These are phyloP conservation scores for Metarhizium guizhouense DNA, from an alignment of 2,329 filamentous ascomycete species.

Conservation along the genomic window DNA sequence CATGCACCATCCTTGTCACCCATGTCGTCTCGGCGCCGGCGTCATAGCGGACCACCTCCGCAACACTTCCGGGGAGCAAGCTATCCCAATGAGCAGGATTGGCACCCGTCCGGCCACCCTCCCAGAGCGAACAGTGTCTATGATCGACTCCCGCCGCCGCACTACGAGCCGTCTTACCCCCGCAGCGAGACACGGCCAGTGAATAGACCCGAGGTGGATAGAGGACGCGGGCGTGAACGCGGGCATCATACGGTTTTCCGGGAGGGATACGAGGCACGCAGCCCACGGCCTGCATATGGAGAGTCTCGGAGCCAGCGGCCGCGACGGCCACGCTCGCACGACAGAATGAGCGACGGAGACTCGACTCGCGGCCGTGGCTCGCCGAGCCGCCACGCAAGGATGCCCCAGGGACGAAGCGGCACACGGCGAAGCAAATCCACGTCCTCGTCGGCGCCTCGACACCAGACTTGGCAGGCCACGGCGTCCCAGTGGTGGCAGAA, in stretches of 20 bases:
- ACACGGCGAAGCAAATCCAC: not conserved
- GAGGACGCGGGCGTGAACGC: not conserved
- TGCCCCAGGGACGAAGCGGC: not conserved
- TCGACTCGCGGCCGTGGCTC: not conserved
- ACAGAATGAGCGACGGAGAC: not conserved
- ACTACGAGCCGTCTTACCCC: not conserved
- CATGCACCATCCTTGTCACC: not conserved
- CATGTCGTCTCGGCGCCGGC: conserved; percentile 3
- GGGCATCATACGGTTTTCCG: not conserved
- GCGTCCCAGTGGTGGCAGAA: conserved; percentile 25
- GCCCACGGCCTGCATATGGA: not conserved
- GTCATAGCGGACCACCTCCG: conserved; percentile 3
- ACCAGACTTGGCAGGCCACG: no score
- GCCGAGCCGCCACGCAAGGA: not conserved
- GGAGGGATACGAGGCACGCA: not conserved
- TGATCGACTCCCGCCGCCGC: not conserved
- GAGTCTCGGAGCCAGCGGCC: not conserved
- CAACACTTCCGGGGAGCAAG: not conserved
- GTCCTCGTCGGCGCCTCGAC: not conserved
- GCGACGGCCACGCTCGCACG: not conserved
- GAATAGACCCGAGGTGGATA: not conserved
- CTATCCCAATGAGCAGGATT: not conserved
- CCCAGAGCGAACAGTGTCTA: not conserved
- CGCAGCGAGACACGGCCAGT: not conserved
- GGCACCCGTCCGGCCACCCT: not conserved